phyloP scores from a whole-genome alignment of 371 early-diverging fungal species.

The Rhizopus microsporus region DNA sequence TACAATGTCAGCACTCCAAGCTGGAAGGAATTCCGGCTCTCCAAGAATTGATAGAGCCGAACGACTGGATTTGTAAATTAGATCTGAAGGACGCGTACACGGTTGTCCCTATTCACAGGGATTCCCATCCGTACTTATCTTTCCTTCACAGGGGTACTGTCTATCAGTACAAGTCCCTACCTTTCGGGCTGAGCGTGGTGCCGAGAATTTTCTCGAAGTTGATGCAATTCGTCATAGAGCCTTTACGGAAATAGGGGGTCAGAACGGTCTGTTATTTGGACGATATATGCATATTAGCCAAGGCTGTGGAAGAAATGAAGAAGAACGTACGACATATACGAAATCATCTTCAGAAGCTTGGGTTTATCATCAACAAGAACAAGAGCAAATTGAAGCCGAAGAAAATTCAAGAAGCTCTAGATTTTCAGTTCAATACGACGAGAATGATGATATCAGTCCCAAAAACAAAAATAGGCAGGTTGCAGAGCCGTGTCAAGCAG shows the following conservation, averaged over 20 bases:
- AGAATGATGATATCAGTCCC: constrained; percentile 13
- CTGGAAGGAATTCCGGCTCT: constrained; percentile 11
- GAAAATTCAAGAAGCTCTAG: constrained; percentile 12
- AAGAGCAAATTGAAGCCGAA: constrained; percentile 15
- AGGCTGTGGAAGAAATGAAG: too few relatives aligned
- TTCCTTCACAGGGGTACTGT: too few relatives aligned
- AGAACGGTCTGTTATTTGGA: constrained; percentile 18
- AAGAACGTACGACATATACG: constrained; percentile 1
- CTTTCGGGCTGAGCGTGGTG: too few relatives aligned
- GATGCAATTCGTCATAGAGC: too few relatives aligned
- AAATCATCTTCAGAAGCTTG: constrained; percentile 10
- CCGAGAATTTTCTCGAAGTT: too few relatives aligned
- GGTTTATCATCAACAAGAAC: constrained; percentile 15
- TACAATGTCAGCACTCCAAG: constrained; percentile 11
- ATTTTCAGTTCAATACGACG: constrained; percentile 14
- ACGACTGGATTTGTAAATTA: constrained; percentile 8
- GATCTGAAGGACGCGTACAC: constrained; percentile 13
- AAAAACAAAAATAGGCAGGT: neutral
- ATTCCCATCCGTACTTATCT: too few relatives aligned
- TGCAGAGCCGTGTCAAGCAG: constrained; percentile 5
- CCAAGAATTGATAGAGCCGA: constrained; percentile 4
- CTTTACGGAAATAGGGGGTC: too few relatives aligned
- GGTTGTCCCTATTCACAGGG: too few relatives aligned
- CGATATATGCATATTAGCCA: constrained; percentile 10
- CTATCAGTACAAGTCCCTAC: too few relatives aligned